Evolutionary conservation across 2,329 filamentous ascomycete species (phyloP).

Genomic region (Geosmithia putterillii): DNA sequence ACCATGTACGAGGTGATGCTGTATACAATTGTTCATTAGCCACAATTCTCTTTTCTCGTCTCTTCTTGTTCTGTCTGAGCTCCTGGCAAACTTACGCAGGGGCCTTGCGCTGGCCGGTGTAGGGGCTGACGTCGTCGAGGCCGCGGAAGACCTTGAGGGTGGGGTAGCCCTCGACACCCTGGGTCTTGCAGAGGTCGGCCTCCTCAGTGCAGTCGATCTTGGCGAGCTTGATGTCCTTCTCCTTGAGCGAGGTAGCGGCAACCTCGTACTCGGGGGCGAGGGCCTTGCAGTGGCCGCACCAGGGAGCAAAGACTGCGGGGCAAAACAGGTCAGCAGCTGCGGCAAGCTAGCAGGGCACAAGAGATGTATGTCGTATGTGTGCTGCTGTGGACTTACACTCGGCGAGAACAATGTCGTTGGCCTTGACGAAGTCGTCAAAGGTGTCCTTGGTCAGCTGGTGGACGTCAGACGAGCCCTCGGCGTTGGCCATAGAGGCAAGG

Average conservation of each 20-base stretch:
- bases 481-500: constrained; percentile 44
- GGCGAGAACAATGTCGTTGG: constrained; percentile 80
- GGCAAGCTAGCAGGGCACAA: background rate
- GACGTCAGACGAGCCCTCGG: constrained; percentile 66
- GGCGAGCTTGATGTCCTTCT: constrained; percentile 74
- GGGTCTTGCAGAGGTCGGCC: constrained; percentile 77
- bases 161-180: constrained; percentile 93
- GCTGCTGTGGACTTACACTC: constrained; percentile 56
- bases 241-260: constrained; percentile 72
- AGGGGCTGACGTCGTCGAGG: constrained; percentile 65
- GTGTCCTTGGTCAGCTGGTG: constrained; percentile 72
- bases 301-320: constrained; percentile 73
- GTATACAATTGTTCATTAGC: constrained; percentile 8
- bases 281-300: constrained; percentile 98
- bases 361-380: no score
- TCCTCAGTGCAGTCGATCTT: constrained; percentile 96
- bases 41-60: background rate
- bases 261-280: constrained; percentile 87
- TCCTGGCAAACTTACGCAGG: constrained; percentile 42
- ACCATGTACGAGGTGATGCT: constrained; percentile 81
- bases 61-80: background rate
- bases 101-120: constrained; percentile 82
- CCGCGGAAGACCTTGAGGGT: constrained; percentile 99
- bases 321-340: constrained; percentile 19
- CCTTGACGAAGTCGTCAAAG: constrained; percentile 76